Percentiles rank a stretch among this genome's conserved stretches.
These are phyloP conservation scores for Xylogone sp. DNA, from an alignment of 2,329 filamentous ascomycete species.

Conservation along the genomic window DNA sequence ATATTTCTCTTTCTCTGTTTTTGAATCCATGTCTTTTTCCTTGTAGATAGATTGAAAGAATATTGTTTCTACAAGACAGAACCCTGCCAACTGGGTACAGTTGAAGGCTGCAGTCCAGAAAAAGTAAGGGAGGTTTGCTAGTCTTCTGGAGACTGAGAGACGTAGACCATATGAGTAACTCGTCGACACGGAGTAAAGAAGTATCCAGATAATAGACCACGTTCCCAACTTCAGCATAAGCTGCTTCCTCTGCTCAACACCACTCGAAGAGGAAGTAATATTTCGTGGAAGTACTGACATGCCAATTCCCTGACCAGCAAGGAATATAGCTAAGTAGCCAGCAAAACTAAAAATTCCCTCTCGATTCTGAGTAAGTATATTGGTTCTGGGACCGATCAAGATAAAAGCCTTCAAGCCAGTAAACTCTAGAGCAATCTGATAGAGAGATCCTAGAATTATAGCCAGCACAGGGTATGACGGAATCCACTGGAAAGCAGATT, in stretches of 20 bases:
- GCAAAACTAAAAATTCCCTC: conserved; percentile 95
- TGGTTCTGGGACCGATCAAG: conserved; percentile 72
- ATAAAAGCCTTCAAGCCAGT: conserved; percentile 80
- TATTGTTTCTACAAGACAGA: conserved; percentile 71
- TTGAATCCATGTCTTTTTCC: conserved; percentile 42
- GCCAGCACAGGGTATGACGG: conserved; percentile 76
- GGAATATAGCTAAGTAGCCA: conserved; percentile 92
- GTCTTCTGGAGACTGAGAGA: conserved; percentile 75
- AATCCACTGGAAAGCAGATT: conserved; percentile 64
- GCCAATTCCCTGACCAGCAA: conserved; percentile 81
- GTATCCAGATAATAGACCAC: conserved; percentile 65
- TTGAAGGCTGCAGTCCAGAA: conserved; percentile 94
- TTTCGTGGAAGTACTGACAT: conserved; percentile 69
- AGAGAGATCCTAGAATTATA: conserved; percentile 62
- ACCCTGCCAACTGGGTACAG: conserved; percentile 73
- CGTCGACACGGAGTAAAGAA: conserved; percentile 66
- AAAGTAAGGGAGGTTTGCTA: conserved; percentile 92
- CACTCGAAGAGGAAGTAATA: conserved; percentile 37
- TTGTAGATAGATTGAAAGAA: conserved; percentile 73
- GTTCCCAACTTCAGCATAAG: conserved; percentile 60
- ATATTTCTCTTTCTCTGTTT: conserved; percentile 60
- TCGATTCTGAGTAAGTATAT: conserved; percentile 83
- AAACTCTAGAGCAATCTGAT: conserved; percentile 72
- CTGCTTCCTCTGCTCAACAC: conserved; percentile 46
- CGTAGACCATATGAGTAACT: conserved; percentile 67